These are phyloP conservation scores for Colletotrichum gigasporum DNA, from an alignment of 2,329 filamentous ascomycete genomes.

Conservation along the genomic window DNA sequence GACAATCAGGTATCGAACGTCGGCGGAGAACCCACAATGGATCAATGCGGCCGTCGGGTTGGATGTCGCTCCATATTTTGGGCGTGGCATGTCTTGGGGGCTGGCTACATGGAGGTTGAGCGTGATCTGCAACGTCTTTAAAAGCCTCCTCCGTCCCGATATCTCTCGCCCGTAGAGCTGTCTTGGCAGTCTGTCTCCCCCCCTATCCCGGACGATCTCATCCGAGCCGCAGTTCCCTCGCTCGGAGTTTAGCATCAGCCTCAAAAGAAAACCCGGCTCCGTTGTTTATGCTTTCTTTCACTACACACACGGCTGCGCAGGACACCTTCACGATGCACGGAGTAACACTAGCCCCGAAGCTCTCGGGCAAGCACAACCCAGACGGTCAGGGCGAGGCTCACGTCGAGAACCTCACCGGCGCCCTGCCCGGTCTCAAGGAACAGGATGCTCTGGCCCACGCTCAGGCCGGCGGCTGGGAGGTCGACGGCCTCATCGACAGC, in stretches of 20 bases:
- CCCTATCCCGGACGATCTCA: constrained; percentile 3
- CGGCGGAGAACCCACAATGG: constrained; percentile 3
- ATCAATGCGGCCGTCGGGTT: constrained; percentile 14
- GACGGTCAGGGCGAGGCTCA: constrained; percentile 27
- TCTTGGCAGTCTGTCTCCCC: constrained; percentile 13
- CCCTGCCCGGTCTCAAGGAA: constrained; percentile 19
- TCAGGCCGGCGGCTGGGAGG: constrained; percentile 43
- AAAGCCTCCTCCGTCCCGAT: constrained; percentile 21
- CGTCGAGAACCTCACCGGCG: constrained; percentile 19
- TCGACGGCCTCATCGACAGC: constrained; percentile 50
- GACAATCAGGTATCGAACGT: constrained; percentile 2
- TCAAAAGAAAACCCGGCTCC: not conserved
- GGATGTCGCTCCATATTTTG: not conserved
- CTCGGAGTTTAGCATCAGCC: constrained; percentile 9
- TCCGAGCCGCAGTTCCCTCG: constrained; percentile 17
- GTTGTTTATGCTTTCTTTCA: not conserved
- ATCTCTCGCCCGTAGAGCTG: not conserved
- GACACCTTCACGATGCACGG: constrained; percentile 15
- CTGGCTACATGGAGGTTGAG: too few species aligned
- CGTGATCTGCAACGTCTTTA: constrained; percentile 1
- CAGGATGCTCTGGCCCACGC: constrained; percentile 48
- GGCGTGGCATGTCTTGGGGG: not conserved
- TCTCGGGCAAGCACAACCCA: constrained; percentile 28
- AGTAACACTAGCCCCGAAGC: constrained; percentile 23
- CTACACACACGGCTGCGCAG: not conserved